phyloP scores from a whole-genome alignment of 2,329 filamentous ascomycete species.

The Aureobasidium mangrovei region DNA sequence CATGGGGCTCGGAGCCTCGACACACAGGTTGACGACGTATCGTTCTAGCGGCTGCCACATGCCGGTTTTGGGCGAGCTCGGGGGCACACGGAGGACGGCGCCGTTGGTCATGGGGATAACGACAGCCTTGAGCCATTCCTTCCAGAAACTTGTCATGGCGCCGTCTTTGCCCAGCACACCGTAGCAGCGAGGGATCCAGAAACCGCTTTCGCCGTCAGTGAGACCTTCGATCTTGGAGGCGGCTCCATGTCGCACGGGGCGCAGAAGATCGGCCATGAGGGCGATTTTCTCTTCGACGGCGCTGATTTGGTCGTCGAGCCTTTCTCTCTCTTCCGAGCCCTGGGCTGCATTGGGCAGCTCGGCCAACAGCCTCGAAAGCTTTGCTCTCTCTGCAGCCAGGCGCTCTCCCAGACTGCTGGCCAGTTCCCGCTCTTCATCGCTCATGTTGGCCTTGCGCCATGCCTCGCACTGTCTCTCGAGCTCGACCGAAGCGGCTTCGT shows the following conservation, averaged over 20 bases:
- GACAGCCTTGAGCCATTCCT: slow-evolving; percentile 92
- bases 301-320: slow-evolving; percentile 87
- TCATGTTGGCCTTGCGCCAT: slow-evolving; percentile 61
- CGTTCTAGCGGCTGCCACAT: slow-evolving; percentile 94
- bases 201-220: slow-evolving; percentile 86
- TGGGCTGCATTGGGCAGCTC: slow-evolving; percentile 72
- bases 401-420: slow-evolving; percentile 85
- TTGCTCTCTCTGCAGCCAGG: slow-evolving; percentile 76
- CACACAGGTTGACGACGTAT: slow-evolving; percentile 94
- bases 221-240: slow-evolving; percentile 95
- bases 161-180: slow-evolving; percentile 81
- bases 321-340: slow-evolving; percentile 71
- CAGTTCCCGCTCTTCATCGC: slow-evolving; percentile 79
- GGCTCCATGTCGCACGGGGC: slow-evolving; percentile 85
- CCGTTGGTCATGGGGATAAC: slow-evolving; percentile 95
- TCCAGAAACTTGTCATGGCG: slow-evolving; percentile 86
- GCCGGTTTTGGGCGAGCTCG: slow-evolving; percentile 82
- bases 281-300: slow-evolving; percentile 94
- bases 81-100: slow-evolving; percentile 68
- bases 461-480: slow-evolving; percentile 56
- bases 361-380: slow-evolving; percentile 79
- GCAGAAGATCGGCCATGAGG: slow-evolving; percentile 90
- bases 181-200: slow-evolving; percentile 92
- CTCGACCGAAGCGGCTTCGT: slow-evolving; percentile 70
- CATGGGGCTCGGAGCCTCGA: slow-evolving; percentile 84